phyloP scores from a whole-genome alignment of 1,139 yeast species.

The Kurtzmaniella quercitrusa region DNA sequence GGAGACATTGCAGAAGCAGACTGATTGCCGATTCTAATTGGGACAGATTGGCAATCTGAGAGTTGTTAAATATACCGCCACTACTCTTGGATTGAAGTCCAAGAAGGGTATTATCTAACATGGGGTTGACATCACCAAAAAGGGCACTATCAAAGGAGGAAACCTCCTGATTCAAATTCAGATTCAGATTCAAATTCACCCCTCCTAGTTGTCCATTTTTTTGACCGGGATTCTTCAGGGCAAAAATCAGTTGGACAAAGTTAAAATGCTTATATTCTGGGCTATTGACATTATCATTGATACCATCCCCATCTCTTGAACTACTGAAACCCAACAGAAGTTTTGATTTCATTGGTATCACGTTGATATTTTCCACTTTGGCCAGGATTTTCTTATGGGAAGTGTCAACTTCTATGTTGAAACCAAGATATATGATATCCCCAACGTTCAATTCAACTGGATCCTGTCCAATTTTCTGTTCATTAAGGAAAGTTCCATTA shows the following conservation, averaged over 20 bases:
- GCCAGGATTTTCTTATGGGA: slow-evolving; percentile 86
- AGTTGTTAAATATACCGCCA: slow-evolving; percentile 61
- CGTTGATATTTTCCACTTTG: slow-evolving; percentile 64
- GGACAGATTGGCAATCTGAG: slow-evolving; percentile 53
- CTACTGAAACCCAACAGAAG: background rate
- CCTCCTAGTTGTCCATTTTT: slow-evolving; percentile 4
- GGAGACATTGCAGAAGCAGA: slow-evolving; percentile 23
- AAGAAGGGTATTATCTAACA: slow-evolving; percentile 56
- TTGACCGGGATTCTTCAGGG: slow-evolving; percentile 10
- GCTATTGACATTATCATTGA: slow-evolving; percentile 1
- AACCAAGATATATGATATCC: slow-evolving; percentile 83
- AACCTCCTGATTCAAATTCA: slow-evolving; percentile 13
- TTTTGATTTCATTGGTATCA: slow-evolving; percentile 39
- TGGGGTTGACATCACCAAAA: slow-evolving; percentile 70
- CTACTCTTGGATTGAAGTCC: slow-evolving; percentile 53
- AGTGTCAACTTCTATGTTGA: slow-evolving; percentile 79
- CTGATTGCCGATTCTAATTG: slow-evolving; percentile 41
- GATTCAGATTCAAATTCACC: slow-evolving; percentile 6
- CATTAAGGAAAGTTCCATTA: slow-evolving; percentile 91
- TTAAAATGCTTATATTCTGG: slow-evolving; percentile 40
- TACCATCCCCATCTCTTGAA: background rate
- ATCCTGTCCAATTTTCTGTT: slow-evolving; percentile 60
- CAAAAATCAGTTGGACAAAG: slow-evolving; percentile 37
- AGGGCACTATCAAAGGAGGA: slow-evolving; percentile 63
- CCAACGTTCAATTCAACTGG: slow-evolving; percentile 65